Evolutionary conservation across 73 alveolate genomes (phyloP).

Genomic region (Paramecium sonneborni): DNA sequence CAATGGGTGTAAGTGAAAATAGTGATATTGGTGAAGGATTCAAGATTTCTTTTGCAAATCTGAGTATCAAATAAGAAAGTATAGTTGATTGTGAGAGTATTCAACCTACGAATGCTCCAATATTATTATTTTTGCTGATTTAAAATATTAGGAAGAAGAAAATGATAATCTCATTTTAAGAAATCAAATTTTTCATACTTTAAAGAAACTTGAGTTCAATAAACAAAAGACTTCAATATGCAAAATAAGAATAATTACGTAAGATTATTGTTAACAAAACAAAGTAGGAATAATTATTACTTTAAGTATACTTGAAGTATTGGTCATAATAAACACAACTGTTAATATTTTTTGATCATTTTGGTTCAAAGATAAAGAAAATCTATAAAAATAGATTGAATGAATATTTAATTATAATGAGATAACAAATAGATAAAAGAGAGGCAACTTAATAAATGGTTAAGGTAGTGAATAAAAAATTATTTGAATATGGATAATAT

Average conservation of each 20-base stretch:
- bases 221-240: neutral
- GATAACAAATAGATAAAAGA: neutral
- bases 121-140: neutral
- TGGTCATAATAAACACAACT: neutral
- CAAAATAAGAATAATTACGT: slow-evolving; percentile 1
- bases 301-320: neutral
- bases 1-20: slow-evolving; percentile 24
- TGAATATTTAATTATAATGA: neutral
- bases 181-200: neutral
- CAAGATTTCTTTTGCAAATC: slow-evolving; percentile 46
- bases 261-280: slow-evolving; percentile 3
- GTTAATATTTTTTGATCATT: neutral
- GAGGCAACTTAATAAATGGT: neutral
- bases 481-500: neutral
- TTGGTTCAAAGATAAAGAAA: neutral
- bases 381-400: neutral
- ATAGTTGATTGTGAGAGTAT: neutral
- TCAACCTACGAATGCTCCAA: slow-evolving; percentile 4
- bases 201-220: neutral
- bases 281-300: neutral
- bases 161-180: neutral
- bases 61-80: neutral
- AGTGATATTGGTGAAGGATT: slow-evolving; percentile 2
- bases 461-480: neutral
- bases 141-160: slow-evolving; percentile 14